Conservation (phyloP, 129 eudicot genomes). For the Pseudognaphalium luteoalbum region DNA sequence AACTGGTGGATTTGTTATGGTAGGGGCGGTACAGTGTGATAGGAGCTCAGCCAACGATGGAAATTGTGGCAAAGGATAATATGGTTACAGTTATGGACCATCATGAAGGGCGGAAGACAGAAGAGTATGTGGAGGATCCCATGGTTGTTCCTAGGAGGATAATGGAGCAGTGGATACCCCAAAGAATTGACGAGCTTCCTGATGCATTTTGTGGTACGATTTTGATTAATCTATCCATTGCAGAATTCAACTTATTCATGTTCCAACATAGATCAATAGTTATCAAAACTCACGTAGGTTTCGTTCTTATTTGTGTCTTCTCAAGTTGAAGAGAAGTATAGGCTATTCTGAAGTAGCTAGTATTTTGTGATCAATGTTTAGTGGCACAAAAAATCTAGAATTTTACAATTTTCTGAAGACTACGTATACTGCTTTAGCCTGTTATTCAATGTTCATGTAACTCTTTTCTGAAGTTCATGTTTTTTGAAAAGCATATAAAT, state of each 20-base stretch:
- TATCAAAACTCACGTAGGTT: neutral
- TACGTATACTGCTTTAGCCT: constrained; percentile 5
- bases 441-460: neutral
- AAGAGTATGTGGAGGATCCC: constrained; percentile 87
- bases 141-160: constrained; percentile 87
- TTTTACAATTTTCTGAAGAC: neutral
- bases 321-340: constrained; percentile 15
- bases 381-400: neutral
- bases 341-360: constrained; percentile 7
- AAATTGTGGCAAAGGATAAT: constrained; percentile 94
- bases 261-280: constrained; percentile 4
- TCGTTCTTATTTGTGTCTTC: neutral
- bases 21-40: constrained; percentile 97
- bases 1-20: constrained; percentile 31
- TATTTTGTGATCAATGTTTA: neutral
- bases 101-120: constrained; percentile 58
- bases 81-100: constrained; percentile 91
- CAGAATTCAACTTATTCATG: constrained; percentile 9
- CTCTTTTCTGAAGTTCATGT: neutral
- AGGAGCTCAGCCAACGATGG: constrained; percentile 99
- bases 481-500: neutral
- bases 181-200: constrained; percentile 87
- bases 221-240: constrained; percentile 5
- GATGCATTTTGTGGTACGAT: constrained; percentile 89
- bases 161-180: constrained; percentile 95